Evolutionary conservation across 1,284 basidiomycete species (phyloP), one percentile per base, ranked within the genome.

Genomic region (Lentinula novae-zelandiae): DNA sequence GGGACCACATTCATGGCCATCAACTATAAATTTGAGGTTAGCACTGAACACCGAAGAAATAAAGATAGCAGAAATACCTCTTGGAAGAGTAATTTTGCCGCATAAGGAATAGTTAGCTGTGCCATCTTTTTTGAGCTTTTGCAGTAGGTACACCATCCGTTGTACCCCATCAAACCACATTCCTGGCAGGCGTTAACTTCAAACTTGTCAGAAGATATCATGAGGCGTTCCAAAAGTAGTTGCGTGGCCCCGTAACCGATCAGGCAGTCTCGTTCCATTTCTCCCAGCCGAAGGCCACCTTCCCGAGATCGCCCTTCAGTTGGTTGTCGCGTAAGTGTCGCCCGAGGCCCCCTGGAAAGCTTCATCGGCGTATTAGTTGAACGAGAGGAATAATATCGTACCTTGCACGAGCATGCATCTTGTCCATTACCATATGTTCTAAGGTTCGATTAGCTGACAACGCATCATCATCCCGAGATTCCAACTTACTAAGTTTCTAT

Each of bases 371-470:
- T 56, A 38, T 49, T 51, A 46, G 12, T 65, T 53, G 55, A 61
- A 63, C 60, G 62, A n/a, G 36, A 31, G 51, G 60, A 57, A 63
- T n/a, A 36, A 56, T 50, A 33, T 57, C 79, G 66, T 72, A 89
- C 92, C 93, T 90, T 53, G 96, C 95, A 64, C 97, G 89, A 65
- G 97, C 97, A 70, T 99, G 97, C 97, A 99, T 99, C 82, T 99
- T 99, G 80, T 98, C 96, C 88, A 97, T 93, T 63, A 98, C 96
- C 95, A 96, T 97, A 78, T 96, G 95, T 79, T 94, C 89, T 90
- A 63, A 42, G 67, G 27, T 42, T 46, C 31, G 53, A 62, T 42
- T 34, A 58, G 61, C 49, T 12, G 44, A 22, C 17, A 15, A 40
- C 27, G 17, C 44, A 52, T 40, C 34, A 9, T 36, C 38, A 31